phyloP scores from a whole-genome alignment of 441 rosid species.

The Iberis amara region DNA sequence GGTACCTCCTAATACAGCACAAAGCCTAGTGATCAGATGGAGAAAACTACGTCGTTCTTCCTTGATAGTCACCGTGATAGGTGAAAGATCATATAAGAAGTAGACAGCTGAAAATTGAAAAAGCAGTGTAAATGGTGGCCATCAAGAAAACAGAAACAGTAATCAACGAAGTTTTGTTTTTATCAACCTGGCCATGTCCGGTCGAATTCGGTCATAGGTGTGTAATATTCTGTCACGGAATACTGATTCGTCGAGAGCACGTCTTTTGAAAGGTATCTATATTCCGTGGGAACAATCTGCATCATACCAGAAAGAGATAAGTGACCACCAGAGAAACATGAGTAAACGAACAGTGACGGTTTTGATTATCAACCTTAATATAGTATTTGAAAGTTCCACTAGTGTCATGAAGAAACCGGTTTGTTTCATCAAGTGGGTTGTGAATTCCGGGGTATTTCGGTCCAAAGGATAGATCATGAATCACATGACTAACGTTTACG shows the following conservation, averaged over 20 bases:
- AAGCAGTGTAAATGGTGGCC: background rate
- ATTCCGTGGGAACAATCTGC: slow-evolving; percentile 97
- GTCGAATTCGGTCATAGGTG: slow-evolving; percentile 62
- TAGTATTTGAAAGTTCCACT: slow-evolving; percentile 92
- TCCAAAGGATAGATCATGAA: slow-evolving; percentile 88
- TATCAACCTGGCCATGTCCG: slow-evolving; percentile 90
- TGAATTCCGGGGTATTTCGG: slow-evolving; percentile 83
- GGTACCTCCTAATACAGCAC: slow-evolving; percentile 95
- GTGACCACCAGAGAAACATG: too few species aligned
- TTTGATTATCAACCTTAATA: slow-evolving; percentile 58
- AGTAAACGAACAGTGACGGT: background rate
- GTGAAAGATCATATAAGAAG: slow-evolving; percentile 92
- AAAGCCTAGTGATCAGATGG: slow-evolving; percentile 88
- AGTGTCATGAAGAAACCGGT: slow-evolving; percentile 53
- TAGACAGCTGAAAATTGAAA: slow-evolving; percentile 60
- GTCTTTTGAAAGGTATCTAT: slow-evolving; percentile 75
- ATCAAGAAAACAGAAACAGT: slow-evolving; percentile 16
- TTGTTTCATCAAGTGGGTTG: slow-evolving; percentile 83
- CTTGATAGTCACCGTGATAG: slow-evolving; percentile 87
- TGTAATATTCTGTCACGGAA: slow-evolving; percentile 85
- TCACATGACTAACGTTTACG: slow-evolving; percentile 81
- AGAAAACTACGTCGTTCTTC: slow-evolving; percentile 90
- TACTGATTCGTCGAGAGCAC: slow-evolving; percentile 87
- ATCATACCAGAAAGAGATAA: slow-evolving; percentile 16
- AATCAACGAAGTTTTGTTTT: background rate